Evolutionary conservation across 2,329 filamentous ascomycete species (phyloP), one percentile per base, ranked within the genome.

Genomic region (Epichloe aotearoae): DNA sequence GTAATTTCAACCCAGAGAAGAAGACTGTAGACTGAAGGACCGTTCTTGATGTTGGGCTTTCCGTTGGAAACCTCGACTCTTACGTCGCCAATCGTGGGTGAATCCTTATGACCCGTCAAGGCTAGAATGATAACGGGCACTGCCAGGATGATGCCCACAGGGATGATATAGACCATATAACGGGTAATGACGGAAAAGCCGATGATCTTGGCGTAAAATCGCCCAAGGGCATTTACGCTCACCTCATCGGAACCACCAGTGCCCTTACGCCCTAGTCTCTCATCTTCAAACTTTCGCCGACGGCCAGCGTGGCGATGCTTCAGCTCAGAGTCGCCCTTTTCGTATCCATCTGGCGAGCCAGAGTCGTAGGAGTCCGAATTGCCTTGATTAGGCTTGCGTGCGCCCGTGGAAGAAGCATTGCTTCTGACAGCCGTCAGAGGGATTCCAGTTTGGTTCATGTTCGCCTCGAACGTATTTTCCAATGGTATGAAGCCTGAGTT

Each of bases 1-100:
- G 82, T 73, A 48, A 83, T 72, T 60, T 85, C 78, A 57, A 86
- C 74, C 83, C 83, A 85, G 46, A 83, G 68, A 58, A 85, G 85
- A 46, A 87, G 71, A 46, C 74, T 65, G 59, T 82, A 78, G 10
- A 84, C 70, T 4, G 73, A 69, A 8, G 77, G 73, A 1, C 73
- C 74, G 15, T 52, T 12, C 46, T 51, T 14, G 26, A 44, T 48
- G 15, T 17, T 41, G 17, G 36, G 26, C n/a, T 45, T 44, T 26
- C 34, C 40, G 15, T 52, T 52, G 11, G 20, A 38, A 42, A 56
- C 57, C 19, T 57, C 62, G 33, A 53, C 54, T 20, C 47, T 57
- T 17, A 53, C 45, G 10, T 57, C 56, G 44, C 70, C 73, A 14
- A 75, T 61, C 3, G 52, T 56, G 30, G 72, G 57, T 30, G 71